Base-by-base conservation (phyloP, 352 stramenopile species). In the Globisporangium mamillatum region DNA sequence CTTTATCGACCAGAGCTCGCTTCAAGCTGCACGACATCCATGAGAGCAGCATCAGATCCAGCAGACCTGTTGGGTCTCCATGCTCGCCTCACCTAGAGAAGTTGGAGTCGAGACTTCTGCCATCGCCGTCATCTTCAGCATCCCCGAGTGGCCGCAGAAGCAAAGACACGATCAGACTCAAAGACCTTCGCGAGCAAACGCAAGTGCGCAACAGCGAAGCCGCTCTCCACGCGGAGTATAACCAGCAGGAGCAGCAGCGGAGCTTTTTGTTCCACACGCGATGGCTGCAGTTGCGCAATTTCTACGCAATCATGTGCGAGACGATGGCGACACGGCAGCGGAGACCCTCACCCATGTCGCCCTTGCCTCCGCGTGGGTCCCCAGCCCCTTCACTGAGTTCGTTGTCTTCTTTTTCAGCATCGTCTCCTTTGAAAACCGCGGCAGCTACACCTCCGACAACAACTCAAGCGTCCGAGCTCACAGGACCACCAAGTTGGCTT, bases 251-350 rank as follows among this genome's bases (percentile, higher is more conserved):
- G 3, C 69, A 79, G 27, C 76, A 85, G 24, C 73, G 69, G 22
- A 34, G 27, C 10, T 67, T 83, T 25, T 69, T 72, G 0, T 88
- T 76, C 73, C 79, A 79, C 55, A 69, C 59, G 38, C 69, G 79
- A 44, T 90, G 83, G 83, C 61, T 74, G 4, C 66, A 75, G 3
- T 41, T 90, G n/a, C 81, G 83, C 0, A 56, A 57, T 14, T 71
- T 91, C 24, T 91, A 89, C 67, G 83, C 75, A 4, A 29, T 69
- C 22, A 64, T 81, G 7, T 77, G 72, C 32, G 73, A 86, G 55
- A 53, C 63, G 1, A 54, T 52, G n/a, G 41, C 63, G 4, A 27
- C 61, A 3, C 34, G 36, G 44, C 41, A 27, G 24, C 41, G 10
- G n/a, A 63, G 9, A 12, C 20, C 32, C 9, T 64, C 62, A 18